Evolutionary conservation across 2,329 filamentous ascomycete genomes (phyloP).

Genomic region (Phoma herbarum): DNA sequence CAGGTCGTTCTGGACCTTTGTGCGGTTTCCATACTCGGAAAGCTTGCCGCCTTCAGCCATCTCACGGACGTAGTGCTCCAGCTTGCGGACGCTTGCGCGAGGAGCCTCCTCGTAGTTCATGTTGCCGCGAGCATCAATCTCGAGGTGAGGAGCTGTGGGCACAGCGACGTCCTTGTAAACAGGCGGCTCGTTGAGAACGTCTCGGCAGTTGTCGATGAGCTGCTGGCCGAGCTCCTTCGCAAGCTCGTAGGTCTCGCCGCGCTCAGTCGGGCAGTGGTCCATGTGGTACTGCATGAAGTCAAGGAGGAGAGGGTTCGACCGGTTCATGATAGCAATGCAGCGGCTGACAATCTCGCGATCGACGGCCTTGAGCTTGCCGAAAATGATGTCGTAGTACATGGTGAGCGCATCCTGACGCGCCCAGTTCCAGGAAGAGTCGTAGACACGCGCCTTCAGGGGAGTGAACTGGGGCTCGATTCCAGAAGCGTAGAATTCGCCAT

Average conservation of each 20-base stretch:
- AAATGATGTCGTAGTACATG: constrained; percentile 99
- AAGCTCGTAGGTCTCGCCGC: constrained; percentile 97
- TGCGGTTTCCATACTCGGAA: constrained; percentile 96
- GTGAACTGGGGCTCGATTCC: constrained; percentile 96
- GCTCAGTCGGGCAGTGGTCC: constrained; percentile 95
- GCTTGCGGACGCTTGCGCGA: constrained; percentile 87
- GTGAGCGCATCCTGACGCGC: constrained; percentile 94
- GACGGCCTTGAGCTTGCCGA: constrained; percentile 88
- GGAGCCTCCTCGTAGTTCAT: constrained; percentile 90
- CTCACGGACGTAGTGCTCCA: constrained; percentile 97
- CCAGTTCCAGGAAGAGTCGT: constrained; percentile 99
- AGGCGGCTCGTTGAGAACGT: constrained; percentile 82
- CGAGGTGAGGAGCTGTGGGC: constrained; percentile 90
- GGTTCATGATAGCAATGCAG: constrained; percentile 99
- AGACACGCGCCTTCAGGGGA: constrained; percentile 90
- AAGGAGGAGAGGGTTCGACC: constrained; percentile 91
- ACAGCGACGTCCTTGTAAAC: constrained; percentile 96
- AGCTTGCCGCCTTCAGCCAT: constrained; percentile 99
- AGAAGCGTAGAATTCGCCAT: constrained; percentile 93
- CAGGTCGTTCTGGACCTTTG: constrained; percentile 96
- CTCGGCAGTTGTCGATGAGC: constrained; percentile 97
- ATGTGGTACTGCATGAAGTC: constrained; percentile 99
- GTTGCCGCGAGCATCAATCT: constrained; percentile 90
- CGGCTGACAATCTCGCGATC: constrained; percentile 98
- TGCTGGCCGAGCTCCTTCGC: constrained; percentile 92